phyloP scores from a whole-genome alignment of 2,329 filamentous ascomycete genomes.

The Trichothecium sympodiale region DNA sequence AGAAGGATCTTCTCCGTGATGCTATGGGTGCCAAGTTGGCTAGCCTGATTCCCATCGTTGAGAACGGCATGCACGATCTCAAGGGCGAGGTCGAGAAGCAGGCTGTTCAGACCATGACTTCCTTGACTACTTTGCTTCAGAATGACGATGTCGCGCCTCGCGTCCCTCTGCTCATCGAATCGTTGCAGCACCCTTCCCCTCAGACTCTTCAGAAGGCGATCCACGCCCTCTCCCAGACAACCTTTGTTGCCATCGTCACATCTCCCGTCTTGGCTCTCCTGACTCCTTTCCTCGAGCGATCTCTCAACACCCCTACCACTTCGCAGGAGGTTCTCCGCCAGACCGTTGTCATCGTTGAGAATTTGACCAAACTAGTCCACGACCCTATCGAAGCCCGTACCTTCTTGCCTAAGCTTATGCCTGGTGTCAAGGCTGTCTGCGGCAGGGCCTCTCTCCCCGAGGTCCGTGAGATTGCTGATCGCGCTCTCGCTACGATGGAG shows the following conservation, averaged over 20 bases:
- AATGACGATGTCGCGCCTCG: slow-evolving; percentile 94
- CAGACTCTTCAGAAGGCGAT: slow-evolving; percentile 91
- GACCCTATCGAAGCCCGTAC: slow-evolving; percentile 87
- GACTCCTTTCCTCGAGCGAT: slow-evolving; percentile 87
- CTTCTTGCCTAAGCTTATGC: slow-evolving; percentile 88
- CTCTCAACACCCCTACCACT: slow-evolving; percentile 82
- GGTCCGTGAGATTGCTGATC: slow-evolving; percentile 78
- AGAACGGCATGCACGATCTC: slow-evolving; percentile 91
- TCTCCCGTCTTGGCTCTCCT: slow-evolving; percentile 90
- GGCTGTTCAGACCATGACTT: slow-evolving; percentile 84
- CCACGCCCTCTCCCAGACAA: slow-evolving; percentile 91
- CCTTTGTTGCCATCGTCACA: slow-evolving; percentile 94
- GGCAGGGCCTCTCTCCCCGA: slow-evolving; percentile 87
- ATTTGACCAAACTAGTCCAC: slow-evolving; percentile 95
- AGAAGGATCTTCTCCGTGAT: slow-evolving; percentile 84
- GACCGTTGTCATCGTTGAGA: slow-evolving; percentile 93
- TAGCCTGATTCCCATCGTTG: slow-evolving; percentile 79
- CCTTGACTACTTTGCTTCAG: slow-evolving; percentile 77
- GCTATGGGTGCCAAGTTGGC: slow-evolving; percentile 84
- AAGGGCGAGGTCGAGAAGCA: slow-evolving; percentile 84
- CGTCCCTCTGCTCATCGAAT: slow-evolving; percentile 84
- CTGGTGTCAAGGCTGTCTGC: slow-evolving; percentile 81
- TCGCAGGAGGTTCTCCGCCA: slow-evolving; percentile 90
- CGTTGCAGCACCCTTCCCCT: slow-evolving; percentile 87
- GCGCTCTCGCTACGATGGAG: slow-evolving; percentile 77